These are phyloP conservation scores for Colletotrichum musae DNA, from an alignment of 2,329 filamentous ascomycete genomes.

Conservation along the genomic window DNA sequence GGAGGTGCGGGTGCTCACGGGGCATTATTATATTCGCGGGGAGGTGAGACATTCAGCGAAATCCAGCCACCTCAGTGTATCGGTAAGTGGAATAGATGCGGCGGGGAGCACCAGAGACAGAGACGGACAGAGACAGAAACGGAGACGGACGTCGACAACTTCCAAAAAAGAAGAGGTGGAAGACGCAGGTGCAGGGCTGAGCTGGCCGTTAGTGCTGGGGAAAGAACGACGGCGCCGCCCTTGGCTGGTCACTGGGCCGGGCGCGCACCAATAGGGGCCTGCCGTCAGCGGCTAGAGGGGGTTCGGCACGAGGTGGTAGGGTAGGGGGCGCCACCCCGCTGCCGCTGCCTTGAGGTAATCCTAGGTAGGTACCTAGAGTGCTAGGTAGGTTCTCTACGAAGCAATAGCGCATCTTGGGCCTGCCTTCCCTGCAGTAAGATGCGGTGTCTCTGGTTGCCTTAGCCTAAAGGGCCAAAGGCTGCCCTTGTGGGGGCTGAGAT, in stretches of 20 bases:
- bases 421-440: too few species aligned
- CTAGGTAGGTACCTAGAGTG: not conserved
- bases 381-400: not conserved
- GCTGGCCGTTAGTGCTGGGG: slow-evolving; percentile 24
- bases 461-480: too few species aligned
- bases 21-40: slow-evolving; percentile 40
- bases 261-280: slow-evolving; percentile 24
- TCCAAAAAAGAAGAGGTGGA: slow-evolving; percentile 9
- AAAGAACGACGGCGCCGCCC: slow-evolving; percentile 29
- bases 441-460: not conserved
- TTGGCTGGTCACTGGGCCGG: slow-evolving; percentile 39
- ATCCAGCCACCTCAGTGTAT: slow-evolving; percentile 2
- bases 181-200: slow-evolving; percentile 36
- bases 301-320: slow-evolving; percentile 1
- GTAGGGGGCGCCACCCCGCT: slow-evolving; percentile 31
- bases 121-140: too few species aligned
- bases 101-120: too few species aligned
- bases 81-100: not conserved
- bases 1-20: slow-evolving; percentile 35
- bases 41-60: slow-evolving; percentile 27
- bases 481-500: slow-evolving; percentile 23
- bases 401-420: too few species aligned
- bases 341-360: slow-evolving; percentile 33
- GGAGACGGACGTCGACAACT: not conserved
- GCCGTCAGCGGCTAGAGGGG: slow-evolving; percentile 30